Base-by-base conservation (phyloP, 2,329 filamentous ascomycete species). In the Fragosphaeria purpurea region DNA sequence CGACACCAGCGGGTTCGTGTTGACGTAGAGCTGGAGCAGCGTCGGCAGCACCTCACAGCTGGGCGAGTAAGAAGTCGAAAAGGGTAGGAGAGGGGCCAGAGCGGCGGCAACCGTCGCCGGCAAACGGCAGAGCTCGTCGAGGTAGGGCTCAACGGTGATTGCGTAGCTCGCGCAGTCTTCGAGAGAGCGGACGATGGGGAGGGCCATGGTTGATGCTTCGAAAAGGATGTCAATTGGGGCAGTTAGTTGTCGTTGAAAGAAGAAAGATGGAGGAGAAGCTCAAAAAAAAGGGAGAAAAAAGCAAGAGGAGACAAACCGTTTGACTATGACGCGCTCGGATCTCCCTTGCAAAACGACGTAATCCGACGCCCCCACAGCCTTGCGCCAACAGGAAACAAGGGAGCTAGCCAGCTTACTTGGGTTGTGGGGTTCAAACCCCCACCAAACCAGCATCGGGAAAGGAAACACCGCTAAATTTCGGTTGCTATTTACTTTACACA, bases 1-100 rank as follows among this genome's bases (percentile, higher is more conserved):
- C 1, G 80, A 82, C 33, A 95, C 75, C 41, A 95, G 71, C 0
- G 93, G 93, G 63, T 98, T 97, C 13, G 91, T 97, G 45, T 81
- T 74, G 50, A 85, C 65, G 61, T 97, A 98, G 51, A 95, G 70
- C 44, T 82, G 71, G 59, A 80, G 74, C 50, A 96, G 70, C 6
- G 43, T 9, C 32, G 34, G 30, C 38, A 38, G 33, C 32, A 32
- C 40, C 33, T 4, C 34, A 32, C 48, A 74, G 37, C 76, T 67
- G 62, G 79, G 80, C 22, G 22, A 22, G 22, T 22, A 22, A 22
- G 22, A 22, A 2, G 22, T 2, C 22, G 22, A 22, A 22, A 22
- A 22, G 22, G 22, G 22, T 22, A 22, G 22, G 22, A 22, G 22
- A 22, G 22, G 22, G 56, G 74, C 74, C 56, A 80, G 71, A 57